Conservation (phyloP, 495 filamentous ascomycete species). For the Evernia prunastri region DNA sequence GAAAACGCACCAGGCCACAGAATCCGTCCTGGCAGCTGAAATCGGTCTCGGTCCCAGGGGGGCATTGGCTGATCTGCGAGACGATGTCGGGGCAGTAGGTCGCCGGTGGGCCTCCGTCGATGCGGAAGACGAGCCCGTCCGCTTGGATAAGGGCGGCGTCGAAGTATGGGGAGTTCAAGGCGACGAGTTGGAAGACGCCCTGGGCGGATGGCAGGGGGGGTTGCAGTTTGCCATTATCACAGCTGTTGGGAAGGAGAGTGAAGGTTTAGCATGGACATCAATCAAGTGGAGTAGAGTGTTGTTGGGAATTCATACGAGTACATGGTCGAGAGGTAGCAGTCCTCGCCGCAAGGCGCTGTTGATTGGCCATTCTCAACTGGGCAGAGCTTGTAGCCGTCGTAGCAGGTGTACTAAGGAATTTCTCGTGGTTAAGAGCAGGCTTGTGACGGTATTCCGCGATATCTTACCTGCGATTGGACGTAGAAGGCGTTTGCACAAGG, state of each 20-base stretch:
- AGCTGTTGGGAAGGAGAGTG: neutral
- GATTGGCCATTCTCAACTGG: neutral
- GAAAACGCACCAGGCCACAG: neutral
- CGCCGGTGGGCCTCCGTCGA: neutral
- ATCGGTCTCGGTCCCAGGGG: neutral
- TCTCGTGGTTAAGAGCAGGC: neutral
- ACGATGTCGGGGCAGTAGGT: neutral
- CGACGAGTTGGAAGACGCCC: neutral
- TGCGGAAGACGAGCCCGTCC: neutral
- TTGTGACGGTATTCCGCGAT: neutral
- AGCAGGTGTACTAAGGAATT: neutral
- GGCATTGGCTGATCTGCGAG: neutral
- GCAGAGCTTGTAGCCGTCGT: neutral
- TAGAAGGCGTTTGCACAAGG: neutral
- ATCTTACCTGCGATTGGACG: neutral
- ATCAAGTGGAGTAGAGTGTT: too few relatives aligned
- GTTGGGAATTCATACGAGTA: constrained; percentile 1
- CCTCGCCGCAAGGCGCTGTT: neutral
- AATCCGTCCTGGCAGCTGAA: neutral
- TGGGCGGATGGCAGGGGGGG: neutral
- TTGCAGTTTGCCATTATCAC: neutral
- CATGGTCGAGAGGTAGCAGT: neutral
- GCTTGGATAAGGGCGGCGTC: neutral
- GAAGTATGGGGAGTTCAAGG: neutral
- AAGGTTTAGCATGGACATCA: too few relatives aligned